Evolutionary conservation across 371 early-diverging fungal species (phyloP).

Genomic region (Funneliformis caledonium): DNA sequence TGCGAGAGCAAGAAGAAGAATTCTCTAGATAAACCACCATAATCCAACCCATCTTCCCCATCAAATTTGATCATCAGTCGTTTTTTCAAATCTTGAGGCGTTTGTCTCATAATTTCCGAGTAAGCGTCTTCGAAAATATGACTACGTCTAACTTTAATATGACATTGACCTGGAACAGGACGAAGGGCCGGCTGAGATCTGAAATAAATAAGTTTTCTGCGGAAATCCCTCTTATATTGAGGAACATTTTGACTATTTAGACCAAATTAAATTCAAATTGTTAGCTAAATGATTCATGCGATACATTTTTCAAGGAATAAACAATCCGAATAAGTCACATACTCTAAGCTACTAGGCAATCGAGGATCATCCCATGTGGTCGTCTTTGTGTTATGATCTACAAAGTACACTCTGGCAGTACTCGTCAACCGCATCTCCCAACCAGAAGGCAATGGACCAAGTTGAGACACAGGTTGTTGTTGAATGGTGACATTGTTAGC

Average conservation of each 20-base stretch:
- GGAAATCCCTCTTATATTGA: slow-evolving; percentile 97
- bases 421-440: slow-evolving; percentile 98
- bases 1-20: slow-evolving; percentile 96
- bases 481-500: slow-evolving; percentile 67
- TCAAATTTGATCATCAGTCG: slow-evolving; percentile 97
- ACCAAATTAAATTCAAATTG: neutral
- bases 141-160: slow-evolving; percentile 86
- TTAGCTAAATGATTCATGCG: neutral
- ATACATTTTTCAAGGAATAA: no score
- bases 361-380: slow-evolving; percentile 98
- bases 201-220: slow-evolving; percentile 94
- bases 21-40: slow-evolving; percentile 97
- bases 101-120: slow-evolving; percentile 88
- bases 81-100: slow-evolving; percentile 88
- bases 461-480: slow-evolving; percentile 73
- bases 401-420: slow-evolving; percentile 91
- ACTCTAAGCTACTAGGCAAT: slow-evolving; percentile 89
- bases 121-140: slow-evolving; percentile 95
- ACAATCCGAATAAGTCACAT: slow-evolving; percentile 19
- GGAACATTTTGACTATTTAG: slow-evolving; percentile 78
- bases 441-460: slow-evolving; percentile 91
- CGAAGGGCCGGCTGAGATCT: slow-evolving; percentile 91
- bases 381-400: slow-evolving; percentile 92
- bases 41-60: slow-evolving; percentile 98
- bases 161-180: slow-evolving; percentile 91